These are phyloP conservation scores for Serpula lacrymans DNA, from an alignment of 768 basidiomycete genomes.

Conservation along the genomic window DNA sequence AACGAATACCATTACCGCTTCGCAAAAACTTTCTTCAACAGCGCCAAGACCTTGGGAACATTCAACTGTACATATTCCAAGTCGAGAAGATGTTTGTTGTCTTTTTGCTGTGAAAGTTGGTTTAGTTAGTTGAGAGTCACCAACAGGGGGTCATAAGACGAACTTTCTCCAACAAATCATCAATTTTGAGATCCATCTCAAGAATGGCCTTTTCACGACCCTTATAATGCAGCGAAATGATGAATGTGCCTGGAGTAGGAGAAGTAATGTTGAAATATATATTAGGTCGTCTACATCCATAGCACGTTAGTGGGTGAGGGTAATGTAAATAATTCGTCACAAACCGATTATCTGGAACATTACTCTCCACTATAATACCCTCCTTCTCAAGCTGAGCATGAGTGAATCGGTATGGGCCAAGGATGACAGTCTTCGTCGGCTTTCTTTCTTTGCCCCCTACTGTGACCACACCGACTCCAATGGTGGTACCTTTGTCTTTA, in stretches of 20 bases:
- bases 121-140: conserved; percentile 1
- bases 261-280: conserved; percentile 99
- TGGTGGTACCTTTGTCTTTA: conserved; percentile 85
- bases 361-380: conserved; percentile 98
- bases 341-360: conserved; percentile 96
- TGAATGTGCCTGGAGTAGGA: conserved; percentile 96
- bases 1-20: conserved; percentile 58
- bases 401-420: conserved; percentile 96
- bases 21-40: conserved; percentile 92
- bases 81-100: conserved; percentile 94
- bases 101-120: conserved; percentile 77
- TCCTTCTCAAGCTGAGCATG: conserved; percentile 99
- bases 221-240: conserved; percentile 98
- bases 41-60: conserved; percentile 88
- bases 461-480: conserved; percentile 89
- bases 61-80: conserved; percentile 97
- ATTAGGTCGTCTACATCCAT: conserved; percentile 73
- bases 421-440: conserved; percentile 73
- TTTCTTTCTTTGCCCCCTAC: conserved; percentile 99
- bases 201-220: conserved; percentile 98
- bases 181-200: conserved; percentile 99
- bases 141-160: conserved; percentile 13
- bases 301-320: too few relatives aligned
- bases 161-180: conserved; percentile 96
- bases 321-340: too few relatives aligned